phyloP scores from a whole-genome alignment of 441 rosid genomes.

The Aquilaria agallochum region DNA sequence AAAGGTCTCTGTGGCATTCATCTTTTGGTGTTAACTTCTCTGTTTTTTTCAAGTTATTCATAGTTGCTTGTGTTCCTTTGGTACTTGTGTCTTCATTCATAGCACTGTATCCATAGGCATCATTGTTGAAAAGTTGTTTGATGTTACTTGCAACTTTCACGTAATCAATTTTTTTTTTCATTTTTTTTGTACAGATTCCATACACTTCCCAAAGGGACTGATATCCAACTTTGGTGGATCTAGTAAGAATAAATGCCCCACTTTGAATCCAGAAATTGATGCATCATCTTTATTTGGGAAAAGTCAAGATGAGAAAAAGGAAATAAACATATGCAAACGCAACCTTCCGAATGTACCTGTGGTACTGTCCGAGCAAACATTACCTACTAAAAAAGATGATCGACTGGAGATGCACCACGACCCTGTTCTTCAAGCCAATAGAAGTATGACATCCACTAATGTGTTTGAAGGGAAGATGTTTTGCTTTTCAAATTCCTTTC shows the following conservation, averaged over 20 bases:
- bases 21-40: conserved; percentile 14
- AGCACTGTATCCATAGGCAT: conserved; percentile 15
- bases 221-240: conserved; percentile 25
- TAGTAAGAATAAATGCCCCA: conserved; percentile 38
- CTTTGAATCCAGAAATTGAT: conserved; percentile 26
- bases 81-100: conserved; percentile 8
- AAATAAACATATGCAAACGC: conserved; percentile 25
- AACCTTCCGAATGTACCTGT: conserved; percentile 29
- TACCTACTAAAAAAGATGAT: conserved; percentile 27
- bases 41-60: conserved; percentile 10
- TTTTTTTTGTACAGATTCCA: conserved; percentile 42
- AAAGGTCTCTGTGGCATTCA: conserved; percentile 52
- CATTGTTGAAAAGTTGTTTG: conserved; percentile 12
- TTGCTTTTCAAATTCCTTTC: conserved; percentile 73
- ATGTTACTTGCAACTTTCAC: not conserved
- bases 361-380: conserved; percentile 30
- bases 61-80: conserved; percentile 12
- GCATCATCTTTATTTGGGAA: conserved; percentile 32
- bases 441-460: conserved; percentile 33
- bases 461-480: conserved; percentile 80
- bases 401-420: conserved; percentile 32
- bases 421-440: conserved; percentile 29
- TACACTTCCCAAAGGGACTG: conserved; percentile 44
- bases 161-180: not conserved
- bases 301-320: conserved; percentile 31